Base-by-base conservation (phyloP, 805 yeast species). In the Saturnispora hagleri region DNA sequence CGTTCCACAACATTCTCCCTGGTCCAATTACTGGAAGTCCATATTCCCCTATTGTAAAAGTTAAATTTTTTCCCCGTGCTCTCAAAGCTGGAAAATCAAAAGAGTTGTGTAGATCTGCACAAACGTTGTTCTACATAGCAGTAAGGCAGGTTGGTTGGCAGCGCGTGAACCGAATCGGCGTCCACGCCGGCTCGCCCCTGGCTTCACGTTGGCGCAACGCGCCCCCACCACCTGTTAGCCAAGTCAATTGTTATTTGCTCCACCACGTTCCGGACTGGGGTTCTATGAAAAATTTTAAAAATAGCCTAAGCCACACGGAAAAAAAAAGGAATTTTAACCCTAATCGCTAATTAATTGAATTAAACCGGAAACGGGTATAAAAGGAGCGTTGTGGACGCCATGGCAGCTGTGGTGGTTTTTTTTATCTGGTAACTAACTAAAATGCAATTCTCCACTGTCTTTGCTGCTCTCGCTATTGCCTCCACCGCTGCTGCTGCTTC, bases 391-490 rank as follows among this genome's bases (percentile, higher is more conserved):
- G 34, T 10, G 22, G 46, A 17, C 20, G 35, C 35, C 35, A 5
- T 45, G 8, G 20, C 15, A 34, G 6, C 13, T 22, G 26, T 2
- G 18, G 17, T 8, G 18, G 15, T 41, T 52, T 45, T 28, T 27
- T 18, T 27, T 35, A 34, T 51, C 27, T 47, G 18, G 34, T 8
- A 18, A 31, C 20, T 33, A 42, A 49, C 36, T 13, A 12, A 20
- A 77, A 84, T 84, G 89, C 88, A 84, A 80, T 80, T 82, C 84
- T 75, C 78, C 67, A 70, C 79, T 70, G 73, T 83, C 68, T 70
- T 81, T 70, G 74, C 81, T 70, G 79, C 86, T 65, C 75, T 83
- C 70, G 81, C 88, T 71, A 80, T 81, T 69, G 74, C 81, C 69
- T 79, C 86, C 65, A 75, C 82, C 69, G 81, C 88, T 70, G 80